Percentiles rank a stretch among this genome's conserved stretches.
Conservation (phyloP, 345 rosid genomes). For the Salix brachista region DNA sequence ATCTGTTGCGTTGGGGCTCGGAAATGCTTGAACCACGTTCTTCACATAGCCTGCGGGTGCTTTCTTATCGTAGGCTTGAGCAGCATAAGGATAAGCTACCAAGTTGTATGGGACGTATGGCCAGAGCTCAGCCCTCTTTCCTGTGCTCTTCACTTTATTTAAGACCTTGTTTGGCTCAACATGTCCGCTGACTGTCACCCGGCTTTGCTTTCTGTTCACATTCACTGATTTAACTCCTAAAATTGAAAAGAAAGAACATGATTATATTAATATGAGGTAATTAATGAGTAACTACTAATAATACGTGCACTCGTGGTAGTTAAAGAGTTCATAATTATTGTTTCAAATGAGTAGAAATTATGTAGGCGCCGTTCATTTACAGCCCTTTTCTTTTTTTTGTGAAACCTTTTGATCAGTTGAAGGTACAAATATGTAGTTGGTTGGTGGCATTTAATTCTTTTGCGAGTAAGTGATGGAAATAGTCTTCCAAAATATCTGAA, state of each 20-base stretch:
- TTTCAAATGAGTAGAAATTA: background rate
- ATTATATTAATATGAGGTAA: background rate
- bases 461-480: background rate
- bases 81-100: slow-evolving; percentile 47
- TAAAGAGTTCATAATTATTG: background rate
- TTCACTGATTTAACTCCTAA: slow-evolving; percentile 44
- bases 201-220: slow-evolving; percentile 47
- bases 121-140: slow-evolving; percentile 54
- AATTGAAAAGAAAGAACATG: background rate
- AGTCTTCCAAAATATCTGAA: background rate
- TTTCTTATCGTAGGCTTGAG: slow-evolving; percentile 49
- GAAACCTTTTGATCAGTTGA: background rate
- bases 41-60: slow-evolving; percentile 51
- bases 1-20: slow-evolving; percentile 27
- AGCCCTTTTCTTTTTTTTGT: background rate
- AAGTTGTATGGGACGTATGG: slow-evolving; percentile 47
- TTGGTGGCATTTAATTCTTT: slow-evolving; percentile 8
- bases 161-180: slow-evolving; percentile 52
- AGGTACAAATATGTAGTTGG: background rate
- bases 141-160: slow-evolving; percentile 36
- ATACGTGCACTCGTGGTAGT: background rate
- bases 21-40: slow-evolving; percentile 41
- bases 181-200: slow-evolving; percentile 39
- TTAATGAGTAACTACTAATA: background rate
- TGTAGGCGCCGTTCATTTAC: background rate